These are phyloP conservation scores for Sequoia sempervirens DNA, from an alignment of 75 land plant species.

Conservation along the genomic window DNA sequence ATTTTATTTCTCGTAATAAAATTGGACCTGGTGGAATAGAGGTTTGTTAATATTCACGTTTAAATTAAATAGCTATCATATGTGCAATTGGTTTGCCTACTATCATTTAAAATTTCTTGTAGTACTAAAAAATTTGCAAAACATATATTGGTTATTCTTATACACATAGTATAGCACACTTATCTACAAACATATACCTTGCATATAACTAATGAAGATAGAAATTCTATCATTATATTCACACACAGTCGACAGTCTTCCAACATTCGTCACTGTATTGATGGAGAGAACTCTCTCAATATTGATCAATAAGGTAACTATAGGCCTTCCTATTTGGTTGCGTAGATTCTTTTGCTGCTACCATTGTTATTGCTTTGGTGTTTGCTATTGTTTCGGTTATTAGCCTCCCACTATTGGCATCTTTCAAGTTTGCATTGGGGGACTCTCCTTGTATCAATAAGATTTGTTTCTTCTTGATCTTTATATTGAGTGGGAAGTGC, in stretches of 20 bases:
- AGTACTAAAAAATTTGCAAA: not conserved
- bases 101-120: not conserved
- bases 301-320: not conserved
- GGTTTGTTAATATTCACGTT: conserved; percentile 32
- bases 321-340: not conserved
- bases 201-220: not conserved
- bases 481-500: not conserved
- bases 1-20: conserved; percentile 77
- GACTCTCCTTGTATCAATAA: not conserved
- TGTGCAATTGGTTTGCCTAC: not conserved
- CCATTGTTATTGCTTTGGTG: not conserved
- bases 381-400: not conserved
- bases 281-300: not conserved
- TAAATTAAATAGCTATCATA: not conserved
- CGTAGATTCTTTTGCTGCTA: not conserved
- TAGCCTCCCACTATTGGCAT: not conserved
- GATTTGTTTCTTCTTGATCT: not conserved
- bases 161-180: not conserved
- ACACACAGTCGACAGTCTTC: not conserved
- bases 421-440: not conserved
- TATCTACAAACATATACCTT: not conserved
- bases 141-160: not conserved
- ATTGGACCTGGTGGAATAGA: conserved; percentile 93
- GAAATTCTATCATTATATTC: not conserved
- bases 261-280: not conserved